Percentiles rank a stretch among this genome's conserved stretches.
Conservation (phyloP, 1,139 yeast species). For the Diutina siamensis region DNA sequence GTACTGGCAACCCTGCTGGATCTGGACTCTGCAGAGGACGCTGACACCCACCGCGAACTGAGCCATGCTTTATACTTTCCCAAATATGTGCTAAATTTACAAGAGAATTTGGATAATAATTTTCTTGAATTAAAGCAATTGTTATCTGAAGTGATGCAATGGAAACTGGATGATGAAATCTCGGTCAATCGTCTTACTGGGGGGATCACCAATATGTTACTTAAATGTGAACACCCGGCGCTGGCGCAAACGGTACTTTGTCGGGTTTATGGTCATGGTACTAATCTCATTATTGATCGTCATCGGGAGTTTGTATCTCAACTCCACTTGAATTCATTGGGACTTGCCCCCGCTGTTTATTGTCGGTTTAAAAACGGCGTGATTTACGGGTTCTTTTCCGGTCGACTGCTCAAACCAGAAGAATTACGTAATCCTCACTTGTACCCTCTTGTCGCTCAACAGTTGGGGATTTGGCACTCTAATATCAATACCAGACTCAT, state of each 20-base stretch:
- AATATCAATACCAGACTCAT: constrained; percentile 33
- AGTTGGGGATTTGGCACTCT: constrained; percentile 65
- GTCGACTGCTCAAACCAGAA: constrained; percentile 46
- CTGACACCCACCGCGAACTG: neutral
- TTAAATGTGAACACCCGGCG: constrained; percentile 34
- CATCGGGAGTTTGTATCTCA: constrained; percentile 70
- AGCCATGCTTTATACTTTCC: constrained; percentile 32
- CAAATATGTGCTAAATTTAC: constrained; percentile 22
- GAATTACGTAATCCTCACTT: constrained; percentile 39
- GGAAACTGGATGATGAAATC: constrained; percentile 19
- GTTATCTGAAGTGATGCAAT: constrained; percentile 24
- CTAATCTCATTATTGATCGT: constrained; percentile 62
- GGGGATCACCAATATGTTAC: constrained; percentile 69
- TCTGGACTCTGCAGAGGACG: neutral
- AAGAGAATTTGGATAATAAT: constrained; percentile 19
- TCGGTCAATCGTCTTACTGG: constrained; percentile 43
- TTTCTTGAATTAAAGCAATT: constrained; percentile 23
- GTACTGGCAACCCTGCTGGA: constrained; percentile 8
- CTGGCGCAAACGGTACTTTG: constrained; percentile 36
- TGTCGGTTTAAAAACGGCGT: constrained; percentile 67
- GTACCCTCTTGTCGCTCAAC: constrained; percentile 51
- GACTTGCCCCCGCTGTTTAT: constrained; percentile 59
- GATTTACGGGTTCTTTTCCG: constrained; percentile 60
- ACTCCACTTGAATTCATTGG: constrained; percentile 44
- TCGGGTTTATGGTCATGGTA: constrained; percentile 69